A percentile compares a stretch with the other conserved stretches of the same genome.
Conservation (phyloP, 2,329 filamentous ascomycete species). For the Aspergillus pseudonomiae region DNA sequence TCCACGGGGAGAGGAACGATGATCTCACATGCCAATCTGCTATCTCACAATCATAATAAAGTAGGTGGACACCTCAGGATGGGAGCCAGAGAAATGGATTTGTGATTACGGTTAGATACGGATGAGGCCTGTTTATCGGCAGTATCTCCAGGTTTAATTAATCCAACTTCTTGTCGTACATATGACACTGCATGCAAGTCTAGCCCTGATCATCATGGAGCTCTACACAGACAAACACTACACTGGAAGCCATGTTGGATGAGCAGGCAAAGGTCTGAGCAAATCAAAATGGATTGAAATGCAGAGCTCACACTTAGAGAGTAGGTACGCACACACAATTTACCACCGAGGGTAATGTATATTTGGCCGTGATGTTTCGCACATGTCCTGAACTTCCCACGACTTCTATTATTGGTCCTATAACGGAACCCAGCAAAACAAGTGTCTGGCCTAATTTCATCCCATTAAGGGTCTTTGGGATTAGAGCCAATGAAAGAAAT, state of each 20-base stretch:
- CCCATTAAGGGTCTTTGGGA: background rate
- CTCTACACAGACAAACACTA: background rate
- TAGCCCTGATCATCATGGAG: background rate
- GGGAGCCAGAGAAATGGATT: background rate
- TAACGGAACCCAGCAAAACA: background rate
- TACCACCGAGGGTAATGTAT: no score
- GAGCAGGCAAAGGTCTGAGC: no score
- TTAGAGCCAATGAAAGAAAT: no score
- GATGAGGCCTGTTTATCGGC: no score
- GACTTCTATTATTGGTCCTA: background rate
- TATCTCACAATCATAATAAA: background rate
- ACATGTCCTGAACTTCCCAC: background rate
- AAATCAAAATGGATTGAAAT: no score
- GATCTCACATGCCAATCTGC: background rate
- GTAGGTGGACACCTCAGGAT: background rate
- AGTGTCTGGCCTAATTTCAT: background rate
- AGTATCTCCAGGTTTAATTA: background rate
- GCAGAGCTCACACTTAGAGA: background rate
- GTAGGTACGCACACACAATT: background rate
- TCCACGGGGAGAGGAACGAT: background rate
- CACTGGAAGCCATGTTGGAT: no score
- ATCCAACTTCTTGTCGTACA: background rate
- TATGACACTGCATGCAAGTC: background rate
- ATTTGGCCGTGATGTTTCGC: no score
- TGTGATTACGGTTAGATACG: background rate